Conservation (phyloP, 441 rosid species). For the Erodium texanum region DNA sequence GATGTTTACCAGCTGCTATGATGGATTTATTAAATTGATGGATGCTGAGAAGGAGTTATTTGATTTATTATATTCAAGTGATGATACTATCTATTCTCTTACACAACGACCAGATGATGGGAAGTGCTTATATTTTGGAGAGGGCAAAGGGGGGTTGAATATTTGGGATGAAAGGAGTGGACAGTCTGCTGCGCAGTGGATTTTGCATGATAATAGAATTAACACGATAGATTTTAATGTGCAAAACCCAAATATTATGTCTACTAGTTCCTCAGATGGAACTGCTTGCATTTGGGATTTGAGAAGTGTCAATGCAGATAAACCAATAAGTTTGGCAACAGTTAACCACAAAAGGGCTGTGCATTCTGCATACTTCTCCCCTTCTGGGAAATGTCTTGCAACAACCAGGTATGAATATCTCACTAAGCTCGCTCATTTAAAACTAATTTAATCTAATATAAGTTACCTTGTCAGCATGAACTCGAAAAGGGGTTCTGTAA, state of each 20-base stretch:
- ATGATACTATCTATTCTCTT: constrained; percentile 49
- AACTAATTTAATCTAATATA: not conserved
- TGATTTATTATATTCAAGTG: constrained; percentile 42
- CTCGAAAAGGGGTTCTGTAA: not conserved
- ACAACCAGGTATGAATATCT: constrained; percentile 50
- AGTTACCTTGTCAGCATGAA: not conserved
- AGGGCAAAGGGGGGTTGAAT: constrained; percentile 47
- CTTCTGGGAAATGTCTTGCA: constrained; percentile 60
- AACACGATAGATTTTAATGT: constrained; percentile 67
- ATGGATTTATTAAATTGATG: constrained; percentile 60
- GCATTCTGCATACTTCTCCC: constrained; percentile 80
- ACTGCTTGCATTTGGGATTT: constrained; percentile 78
- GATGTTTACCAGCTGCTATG: constrained; percentile 57
- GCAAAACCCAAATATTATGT: constrained; percentile 51
- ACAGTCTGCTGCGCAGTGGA: constrained; percentile 35
- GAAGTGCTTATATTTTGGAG: constrained; percentile 46
- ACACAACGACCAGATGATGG: constrained; percentile 44
- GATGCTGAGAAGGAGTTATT: constrained; percentile 64
- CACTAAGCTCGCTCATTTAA: not conserved
- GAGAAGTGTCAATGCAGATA: constrained; percentile 35
- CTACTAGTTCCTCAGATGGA: constrained; percentile 66
- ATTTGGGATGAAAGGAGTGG: constrained; percentile 57
- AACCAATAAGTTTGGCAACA: constrained; percentile 30
- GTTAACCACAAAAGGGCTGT: constrained; percentile 46
- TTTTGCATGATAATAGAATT: constrained; percentile 56